Percentiles rank a stretch among this genome's conserved stretches.
These are phyloP conservation scores for Zizania latifolia DNA, from an alignment of 176 grass and related monocot species.

Conservation along the genomic window DNA sequence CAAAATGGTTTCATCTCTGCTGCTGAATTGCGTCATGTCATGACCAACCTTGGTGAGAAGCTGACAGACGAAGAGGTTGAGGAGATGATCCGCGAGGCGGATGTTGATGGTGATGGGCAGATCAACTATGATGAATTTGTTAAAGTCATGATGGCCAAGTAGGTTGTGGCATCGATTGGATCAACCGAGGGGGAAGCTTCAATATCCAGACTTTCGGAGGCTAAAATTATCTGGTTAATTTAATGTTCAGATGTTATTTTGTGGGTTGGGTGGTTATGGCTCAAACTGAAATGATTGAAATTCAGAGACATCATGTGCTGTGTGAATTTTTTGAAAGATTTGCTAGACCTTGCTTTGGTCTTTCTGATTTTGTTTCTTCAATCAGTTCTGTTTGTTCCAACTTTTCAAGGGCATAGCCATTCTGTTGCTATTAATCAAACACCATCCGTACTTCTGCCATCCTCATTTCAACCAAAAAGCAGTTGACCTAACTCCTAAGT, in stretches of 20 bases:
- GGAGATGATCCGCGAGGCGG: slow-evolving; percentile 47
- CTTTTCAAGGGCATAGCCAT: background rate
- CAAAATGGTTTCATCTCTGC: slow-evolving; percentile 41
- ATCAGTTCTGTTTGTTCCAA: background rate
- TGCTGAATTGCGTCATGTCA: slow-evolving; percentile 47
- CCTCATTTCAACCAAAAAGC: background rate
- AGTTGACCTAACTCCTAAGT: too few relatives aligned
- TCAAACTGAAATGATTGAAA: background rate
- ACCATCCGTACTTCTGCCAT: background rate
- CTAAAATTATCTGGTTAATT: background rate
- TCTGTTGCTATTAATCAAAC: background rate
- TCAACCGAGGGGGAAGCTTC: background rate
- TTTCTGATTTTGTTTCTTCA: background rate
- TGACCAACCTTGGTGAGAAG: slow-evolving; percentile 49
- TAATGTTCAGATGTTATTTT: background rate
- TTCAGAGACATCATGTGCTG: background rate
- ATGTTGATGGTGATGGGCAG: slow-evolving; percentile 48
- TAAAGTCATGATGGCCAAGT: slow-evolving; percentile 36
- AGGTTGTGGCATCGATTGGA: slow-evolving; percentile 2
- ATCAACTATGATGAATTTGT: slow-evolving; percentile 35
- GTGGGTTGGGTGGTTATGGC: background rate
- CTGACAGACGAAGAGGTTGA: slow-evolving; percentile 45
- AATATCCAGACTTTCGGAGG: background rate
- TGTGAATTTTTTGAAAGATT: background rate
- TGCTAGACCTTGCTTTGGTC: slow-evolving; percentile 1